Evolutionary conservation across 371 early-diverging fungal species (phyloP).

Genomic region (Mucor racemosus): DNA sequence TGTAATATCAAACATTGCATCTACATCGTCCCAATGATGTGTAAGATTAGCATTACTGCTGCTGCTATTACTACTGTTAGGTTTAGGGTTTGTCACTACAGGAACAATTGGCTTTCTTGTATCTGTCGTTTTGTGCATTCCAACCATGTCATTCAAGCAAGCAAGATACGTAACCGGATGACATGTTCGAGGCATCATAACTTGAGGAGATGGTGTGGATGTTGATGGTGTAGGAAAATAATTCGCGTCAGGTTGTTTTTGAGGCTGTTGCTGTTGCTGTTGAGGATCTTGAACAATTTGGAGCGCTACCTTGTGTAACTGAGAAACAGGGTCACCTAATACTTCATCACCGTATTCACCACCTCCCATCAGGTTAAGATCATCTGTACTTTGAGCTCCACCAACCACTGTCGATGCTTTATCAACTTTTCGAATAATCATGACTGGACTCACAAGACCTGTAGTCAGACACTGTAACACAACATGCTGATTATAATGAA

Average conservation of each 20-base stretch:
- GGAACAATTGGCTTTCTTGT: constrained; percentile 51
- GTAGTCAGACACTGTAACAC: constrained; percentile 84
- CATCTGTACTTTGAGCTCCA: constrained; percentile 52
- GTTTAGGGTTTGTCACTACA: constrained; percentile 56
- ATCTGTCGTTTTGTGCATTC: constrained; percentile 69
- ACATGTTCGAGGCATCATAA: constrained; percentile 39
- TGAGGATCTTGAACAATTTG: constrained; percentile 68
- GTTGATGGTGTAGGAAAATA: constrained; percentile 57
- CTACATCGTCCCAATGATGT: constrained; percentile 5
- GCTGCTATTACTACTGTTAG: not conserved
- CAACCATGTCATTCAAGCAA: constrained; percentile 77
- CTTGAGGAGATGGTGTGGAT: constrained; percentile 5
- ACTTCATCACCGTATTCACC: constrained; percentile 57
- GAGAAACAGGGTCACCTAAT: constrained; percentile 77
- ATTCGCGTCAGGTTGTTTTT: not conserved
- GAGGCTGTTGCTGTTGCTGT: not conserved
- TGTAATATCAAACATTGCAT: constrained; percentile 18
- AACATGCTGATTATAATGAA: constrained; percentile 84
- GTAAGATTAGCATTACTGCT: not conserved
- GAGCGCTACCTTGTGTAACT: constrained; percentile 91
- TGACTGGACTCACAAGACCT: constrained; percentile 82
- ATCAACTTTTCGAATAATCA: constrained; percentile 86
- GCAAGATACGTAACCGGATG: constrained; percentile 67
- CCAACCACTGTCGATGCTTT: constrained; percentile 79
- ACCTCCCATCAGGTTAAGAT: constrained; percentile 61